Conservation (phyloP, 768 basidiomycete species). For the Grammothele lineata region DNA sequence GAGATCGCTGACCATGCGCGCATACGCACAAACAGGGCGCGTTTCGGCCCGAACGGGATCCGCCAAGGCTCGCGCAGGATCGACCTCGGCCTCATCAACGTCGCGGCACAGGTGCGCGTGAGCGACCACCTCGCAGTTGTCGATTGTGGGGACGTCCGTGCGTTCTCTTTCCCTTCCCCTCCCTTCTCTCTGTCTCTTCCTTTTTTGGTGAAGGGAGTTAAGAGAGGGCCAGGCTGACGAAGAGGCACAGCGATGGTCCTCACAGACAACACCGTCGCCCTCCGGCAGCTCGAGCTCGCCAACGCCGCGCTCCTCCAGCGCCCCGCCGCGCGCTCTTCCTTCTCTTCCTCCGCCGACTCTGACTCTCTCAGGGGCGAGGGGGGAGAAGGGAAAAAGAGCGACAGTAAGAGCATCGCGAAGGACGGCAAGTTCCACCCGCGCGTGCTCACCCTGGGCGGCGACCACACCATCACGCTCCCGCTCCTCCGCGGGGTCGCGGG, state of each 20-base stretch:
- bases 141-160: constrained; percentile 30
- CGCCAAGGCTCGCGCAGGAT: constrained; percentile 29
- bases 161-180: too few relatives aligned
- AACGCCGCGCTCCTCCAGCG: constrained; percentile 21
- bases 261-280: constrained; percentile 27
- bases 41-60: constrained; percentile 31
- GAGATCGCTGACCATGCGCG: too few relatives aligned
- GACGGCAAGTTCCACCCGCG: constrained; percentile 32
- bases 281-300: constrained; percentile 30
- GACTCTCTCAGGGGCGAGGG: too few relatives aligned
- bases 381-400: too few relatives aligned
- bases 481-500: constrained; percentile 27
- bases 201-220: too few relatives aligned
- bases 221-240: too few relatives aligned
- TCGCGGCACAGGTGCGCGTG: constrained; percentile 24
- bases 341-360: too few relatives aligned
- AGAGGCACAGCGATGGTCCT: constrained; percentile 24
- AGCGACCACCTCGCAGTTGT: constrained; percentile 25
- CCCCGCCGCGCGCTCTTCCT: constrained; percentile 11
- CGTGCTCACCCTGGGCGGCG: constrained; percentile 30
- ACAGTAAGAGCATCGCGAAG: constrained; percentile 23
- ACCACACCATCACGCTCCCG: constrained; percentile 30
- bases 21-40: constrained; percentile 23
- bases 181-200: neutral
- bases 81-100: constrained; percentile 26